A percentile compares a stretch with the other conserved stretches of the same genome.
phyloP scores from a whole-genome alignment of 768 basidiomycete species.

The Russula earlei region DNA sequence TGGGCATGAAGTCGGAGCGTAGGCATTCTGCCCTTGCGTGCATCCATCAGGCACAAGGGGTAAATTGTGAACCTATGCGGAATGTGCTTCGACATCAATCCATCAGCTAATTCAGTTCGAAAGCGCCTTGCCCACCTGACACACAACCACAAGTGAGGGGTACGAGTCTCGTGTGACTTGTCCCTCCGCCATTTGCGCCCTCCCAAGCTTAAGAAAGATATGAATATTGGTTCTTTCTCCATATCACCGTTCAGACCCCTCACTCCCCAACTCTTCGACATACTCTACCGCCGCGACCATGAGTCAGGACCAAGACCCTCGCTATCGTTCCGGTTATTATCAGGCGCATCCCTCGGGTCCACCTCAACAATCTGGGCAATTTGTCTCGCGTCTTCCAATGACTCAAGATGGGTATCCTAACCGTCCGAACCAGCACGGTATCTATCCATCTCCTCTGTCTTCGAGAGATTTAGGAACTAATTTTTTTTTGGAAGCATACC shows the following conservation, averaged over 20 bases:
- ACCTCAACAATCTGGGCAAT: not conserved
- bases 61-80: not conserved
- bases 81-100: not conserved
- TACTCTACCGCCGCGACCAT: not conserved
- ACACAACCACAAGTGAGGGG: not conserved
- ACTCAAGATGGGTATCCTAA: not conserved
- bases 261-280: not conserved
- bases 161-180: not conserved
- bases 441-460: not conserved
- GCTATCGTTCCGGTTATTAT: not conserved
- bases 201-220: too few relatives aligned
- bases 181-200: not conserved
- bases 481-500: not conserved
- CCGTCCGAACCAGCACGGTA: not conserved
- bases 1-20: not conserved
- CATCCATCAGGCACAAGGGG: not conserved
- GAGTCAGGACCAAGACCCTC: not conserved
- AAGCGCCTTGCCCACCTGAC: slow-evolving; percentile 3
- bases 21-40: too few relatives aligned
- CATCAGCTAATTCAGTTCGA: not conserved
- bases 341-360: not conserved
- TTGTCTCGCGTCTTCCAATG: not conserved
- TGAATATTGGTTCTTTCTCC: not conserved
- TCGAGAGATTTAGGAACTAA: not conserved
- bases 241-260: not conserved